Evolutionary conservation across 2,329 filamentous ascomycete species (phyloP), one percentile per base, ranked within the genome.

Genomic region (Penicillium corylophilum): DNA sequence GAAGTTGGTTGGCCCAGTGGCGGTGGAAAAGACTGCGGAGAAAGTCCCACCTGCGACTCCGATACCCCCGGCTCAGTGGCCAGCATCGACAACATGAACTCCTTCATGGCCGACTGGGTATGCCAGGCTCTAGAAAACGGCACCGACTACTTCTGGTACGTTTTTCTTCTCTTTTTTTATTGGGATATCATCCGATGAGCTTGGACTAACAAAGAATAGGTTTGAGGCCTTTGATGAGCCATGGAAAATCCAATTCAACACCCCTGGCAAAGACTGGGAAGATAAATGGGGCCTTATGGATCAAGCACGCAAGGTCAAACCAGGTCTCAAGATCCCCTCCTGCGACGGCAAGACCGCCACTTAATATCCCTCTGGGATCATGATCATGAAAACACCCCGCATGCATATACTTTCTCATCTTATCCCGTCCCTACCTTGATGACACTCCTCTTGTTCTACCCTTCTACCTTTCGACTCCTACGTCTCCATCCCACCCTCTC

Each of bases 211-310:
- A 29, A 24, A 20, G 15, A 3, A 12, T 24, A 84, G 83, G 84
- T 96, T 97, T 70, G 89, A 92, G 68, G 90, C 91, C 9, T 97
- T 96, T 69, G 93, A 97, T 68, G 93, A 97, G 78, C 91, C 91
- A 2, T 97, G 93, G 93, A 96, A 97, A 76, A 77, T 87, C 49
- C 66, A 72, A 16, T 96, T 85, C 74, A 87, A 96, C 70, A 77
- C 77, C 5, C 72, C 73, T 51, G 62, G 79, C 36, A 79, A 93
- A 75, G 80, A 88, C 46, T 96, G 92, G 92, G 93, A 97, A 76
- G 90, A 95, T 69, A 88, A 96, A 70, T 96, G 93, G 93, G 93
- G 94, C 9, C 75, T 97, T 13, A 86, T 97, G 84, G 90, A 95
- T 63, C 82, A 90, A 3, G 81, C 90, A 64, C 84, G 93, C 51